phyloP scores from a whole-genome alignment of 768 basidiomycete genomes.

The Strobilomyces echinocephalus region DNA sequence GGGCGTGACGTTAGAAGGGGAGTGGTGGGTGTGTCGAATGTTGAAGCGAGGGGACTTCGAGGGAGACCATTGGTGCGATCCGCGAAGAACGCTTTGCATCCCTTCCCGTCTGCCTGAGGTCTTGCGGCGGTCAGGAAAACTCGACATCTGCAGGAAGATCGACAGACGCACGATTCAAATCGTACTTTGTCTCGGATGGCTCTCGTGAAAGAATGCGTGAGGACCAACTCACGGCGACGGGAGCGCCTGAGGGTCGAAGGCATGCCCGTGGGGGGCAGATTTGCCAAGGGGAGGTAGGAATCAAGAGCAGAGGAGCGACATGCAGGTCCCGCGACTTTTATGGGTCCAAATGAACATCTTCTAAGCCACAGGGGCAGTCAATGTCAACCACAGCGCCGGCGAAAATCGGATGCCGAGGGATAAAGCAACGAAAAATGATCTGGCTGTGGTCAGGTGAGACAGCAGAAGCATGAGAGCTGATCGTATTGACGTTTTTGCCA shows the following conservation, averaged over 20 bases:
- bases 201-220: constrained; percentile 49
- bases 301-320: constrained; percentile 6
- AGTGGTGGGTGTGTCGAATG: constrained; percentile 12
- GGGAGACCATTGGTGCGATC: constrained; percentile 19
- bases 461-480: constrained; percentile 5
- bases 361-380: constrained; percentile 29
- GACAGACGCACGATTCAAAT: constrained; percentile 29
- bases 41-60: constrained; percentile 15
- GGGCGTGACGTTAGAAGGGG: constrained; percentile 21
- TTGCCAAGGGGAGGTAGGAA: constrained; percentile 8
- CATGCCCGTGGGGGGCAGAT: constrained; percentile 30
- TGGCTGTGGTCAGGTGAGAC: constrained; percentile 8
- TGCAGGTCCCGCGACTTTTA: constrained; percentile 24
- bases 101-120: constrained; percentile 17
- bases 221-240: constrained; percentile 42
- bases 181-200: constrained; percentile 41
- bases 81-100: constrained; percentile 15
- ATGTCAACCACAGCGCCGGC: constrained; percentile 10
- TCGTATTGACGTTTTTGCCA: not conserved
- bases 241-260: constrained; percentile 42
- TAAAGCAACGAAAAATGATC: constrained; percentile 7
- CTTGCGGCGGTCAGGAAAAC: constrained; percentile 11
- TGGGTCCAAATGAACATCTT: constrained; percentile 18
- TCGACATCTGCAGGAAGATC: not conserved
- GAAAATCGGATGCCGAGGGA: constrained; percentile 14